These are phyloP conservation scores for Colletotrichum magnum DNA, from an alignment of 2,329 filamentous ascomycete species.

Conservation along the genomic window DNA sequence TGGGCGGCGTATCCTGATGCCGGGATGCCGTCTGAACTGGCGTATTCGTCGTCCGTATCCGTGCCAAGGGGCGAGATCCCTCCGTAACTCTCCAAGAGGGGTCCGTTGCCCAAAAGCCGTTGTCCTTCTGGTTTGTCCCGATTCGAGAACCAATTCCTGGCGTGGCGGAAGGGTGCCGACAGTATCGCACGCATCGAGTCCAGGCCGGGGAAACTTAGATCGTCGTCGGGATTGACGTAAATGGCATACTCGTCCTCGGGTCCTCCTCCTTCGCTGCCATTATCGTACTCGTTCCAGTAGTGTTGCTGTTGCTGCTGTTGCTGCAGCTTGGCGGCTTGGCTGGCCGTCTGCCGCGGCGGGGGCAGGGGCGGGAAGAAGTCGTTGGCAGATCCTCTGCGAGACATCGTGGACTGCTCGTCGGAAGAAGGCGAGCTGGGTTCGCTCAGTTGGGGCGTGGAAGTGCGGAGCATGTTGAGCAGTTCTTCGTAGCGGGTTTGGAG, in stretches of 20 bases:
- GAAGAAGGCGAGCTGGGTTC: conserved; percentile 57
- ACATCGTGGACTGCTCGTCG: conserved; percentile 44
- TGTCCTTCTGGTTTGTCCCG: conserved; percentile 23
- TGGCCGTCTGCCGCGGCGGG: conserved; percentile 42
- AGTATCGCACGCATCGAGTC: conserved; percentile 70
- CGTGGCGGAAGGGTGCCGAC: conserved; percentile 63
- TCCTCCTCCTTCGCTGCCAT: conserved; percentile 78
- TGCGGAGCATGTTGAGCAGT: conserved; percentile 62
- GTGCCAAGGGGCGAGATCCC: conserved; percentile 46
- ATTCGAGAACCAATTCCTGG: conserved; percentile 64
- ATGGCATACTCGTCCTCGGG: conserved; percentile 75
- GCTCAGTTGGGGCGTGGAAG: conserved; percentile 58
- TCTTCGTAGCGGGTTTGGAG: conserved; percentile 66
- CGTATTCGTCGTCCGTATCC: conserved; percentile 64
- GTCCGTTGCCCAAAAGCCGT: conserved; percentile 30
- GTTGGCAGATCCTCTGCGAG: conserved; percentile 39
- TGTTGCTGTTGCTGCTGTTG: conserved; percentile 53
- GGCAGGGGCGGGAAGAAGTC: conserved; percentile 34
- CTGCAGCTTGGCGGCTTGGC: conserved; percentile 46
- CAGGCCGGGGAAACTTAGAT: conserved; percentile 73
- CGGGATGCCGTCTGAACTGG: conserved; percentile 66
- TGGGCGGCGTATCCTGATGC: conserved; percentile 66
- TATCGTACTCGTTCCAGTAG: conserved; percentile 92
- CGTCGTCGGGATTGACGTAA: conserved; percentile 79
- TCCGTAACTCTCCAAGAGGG: conserved; percentile 35